Percentiles rank a stretch among this genome's conserved stretches.
These are phyloP conservation scores for Nyctanthes arbortristis DNA, from an alignment of 257 asterid species.

Conservation along the genomic window DNA sequence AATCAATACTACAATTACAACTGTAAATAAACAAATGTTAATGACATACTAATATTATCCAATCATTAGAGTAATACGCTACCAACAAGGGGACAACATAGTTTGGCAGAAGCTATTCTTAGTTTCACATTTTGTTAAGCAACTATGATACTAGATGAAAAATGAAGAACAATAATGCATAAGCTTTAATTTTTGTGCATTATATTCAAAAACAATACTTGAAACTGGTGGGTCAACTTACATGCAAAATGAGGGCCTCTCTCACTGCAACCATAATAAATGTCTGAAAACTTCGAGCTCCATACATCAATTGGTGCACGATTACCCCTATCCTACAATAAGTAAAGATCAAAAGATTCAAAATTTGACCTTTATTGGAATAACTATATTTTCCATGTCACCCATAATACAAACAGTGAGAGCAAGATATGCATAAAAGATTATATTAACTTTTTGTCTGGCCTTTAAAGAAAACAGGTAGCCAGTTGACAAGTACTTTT, in stretches of 20 bases:
- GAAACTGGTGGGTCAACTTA: constrained; percentile 40
- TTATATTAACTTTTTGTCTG: constrained; percentile 4
- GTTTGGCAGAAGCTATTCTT: neutral
- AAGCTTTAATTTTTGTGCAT: neutral
- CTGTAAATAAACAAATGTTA: constrained; percentile 20
- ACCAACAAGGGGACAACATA: constrained; percentile 15
- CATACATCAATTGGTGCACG: constrained; percentile 81
- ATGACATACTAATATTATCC: constrained; percentile 4
- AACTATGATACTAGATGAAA: constrained; percentile 14
- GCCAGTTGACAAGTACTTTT: neutral
- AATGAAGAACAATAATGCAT: neutral
- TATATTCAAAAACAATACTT: neutral
- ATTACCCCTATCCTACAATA: constrained; percentile 57
- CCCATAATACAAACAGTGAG: neutral
- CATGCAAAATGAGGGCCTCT: constrained; percentile 70
- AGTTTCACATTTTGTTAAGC: constrained; percentile 15
- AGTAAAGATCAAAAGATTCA: constrained; percentile 25
- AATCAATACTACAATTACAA: neutral
- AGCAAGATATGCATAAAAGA: constrained; percentile 15
- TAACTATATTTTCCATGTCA: neutral
- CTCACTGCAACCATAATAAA: constrained; percentile 85
- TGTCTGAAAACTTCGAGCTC: constrained; percentile 77
- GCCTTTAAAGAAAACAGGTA: constrained; percentile 1
- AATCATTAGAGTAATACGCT: constrained; percentile 16
- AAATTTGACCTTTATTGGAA: constrained; percentile 16